Evolutionary conservation across 2,329 filamentous ascomycete genomes (phyloP).

Genomic region (Aspergillus nomiae): DNA sequence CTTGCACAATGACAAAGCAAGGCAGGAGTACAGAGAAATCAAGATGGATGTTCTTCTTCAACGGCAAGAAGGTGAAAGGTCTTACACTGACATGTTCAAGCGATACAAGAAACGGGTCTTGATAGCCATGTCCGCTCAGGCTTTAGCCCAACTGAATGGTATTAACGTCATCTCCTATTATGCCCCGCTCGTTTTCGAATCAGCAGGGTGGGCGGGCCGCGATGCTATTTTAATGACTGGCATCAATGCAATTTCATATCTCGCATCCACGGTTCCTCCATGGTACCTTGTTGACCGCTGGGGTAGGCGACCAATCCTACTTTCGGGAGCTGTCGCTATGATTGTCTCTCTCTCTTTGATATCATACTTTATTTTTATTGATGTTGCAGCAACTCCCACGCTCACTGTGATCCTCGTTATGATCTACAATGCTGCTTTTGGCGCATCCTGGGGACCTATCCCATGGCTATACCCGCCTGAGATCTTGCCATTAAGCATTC

Average conservation of each 20-base stretch:
- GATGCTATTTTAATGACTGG: slow-evolving; percentile 95
- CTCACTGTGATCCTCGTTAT: slow-evolving; percentile 94
- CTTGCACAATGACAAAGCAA: slow-evolving; percentile 87
- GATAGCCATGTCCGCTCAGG: slow-evolving; percentile 98
- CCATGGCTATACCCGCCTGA: slow-evolving; percentile 99
- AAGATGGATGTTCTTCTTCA: slow-evolving; percentile 96
- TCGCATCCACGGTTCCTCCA: slow-evolving; percentile 88
- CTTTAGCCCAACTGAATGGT: slow-evolving; percentile 91
- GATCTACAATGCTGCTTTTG: slow-evolving; percentile 97
- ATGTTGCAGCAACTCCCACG: slow-evolving; percentile 73
- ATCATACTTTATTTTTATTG: slow-evolving; percentile 92
- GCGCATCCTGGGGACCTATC: slow-evolving; percentile 96
- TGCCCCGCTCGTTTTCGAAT: slow-evolving; percentile 92
- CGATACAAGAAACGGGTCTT: slow-evolving; percentile 90
- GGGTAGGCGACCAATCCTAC: slow-evolving; percentile 84
- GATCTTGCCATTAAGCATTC: slow-evolving; percentile 93
- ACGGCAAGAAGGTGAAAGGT: slow-evolving; percentile 90
- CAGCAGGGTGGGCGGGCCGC: slow-evolving; percentile 91
- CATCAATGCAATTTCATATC: slow-evolving; percentile 89
- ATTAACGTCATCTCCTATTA: slow-evolving; percentile 99
- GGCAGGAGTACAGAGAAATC: slow-evolving; percentile 96
- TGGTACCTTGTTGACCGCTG: slow-evolving; percentile 96
- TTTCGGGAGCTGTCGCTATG: slow-evolving; percentile 90
- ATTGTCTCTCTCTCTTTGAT: slow-evolving; percentile 82
- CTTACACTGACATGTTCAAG: slow-evolving; percentile 92